Evolutionary conservation across 495 filamentous ascomycete species (phyloP), one percentile per base, ranked within the genome.

Genomic region (Neurospora sp.): DNA sequence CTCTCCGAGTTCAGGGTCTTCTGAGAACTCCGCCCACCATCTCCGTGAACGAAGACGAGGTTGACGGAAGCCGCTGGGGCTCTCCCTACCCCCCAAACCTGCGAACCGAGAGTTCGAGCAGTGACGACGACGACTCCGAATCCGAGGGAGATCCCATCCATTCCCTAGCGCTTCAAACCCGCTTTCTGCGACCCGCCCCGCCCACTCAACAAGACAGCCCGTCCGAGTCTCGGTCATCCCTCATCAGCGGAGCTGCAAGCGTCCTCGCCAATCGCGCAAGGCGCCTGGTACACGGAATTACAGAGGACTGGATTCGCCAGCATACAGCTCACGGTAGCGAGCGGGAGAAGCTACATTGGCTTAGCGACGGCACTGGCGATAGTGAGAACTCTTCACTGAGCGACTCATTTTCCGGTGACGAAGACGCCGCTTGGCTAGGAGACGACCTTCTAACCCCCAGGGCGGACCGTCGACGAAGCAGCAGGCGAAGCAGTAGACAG

Each of bases 271-370:
- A 87, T 75, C 85, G 86, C 54, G 87, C 86, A 39, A 79, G 87
- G 76, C 84, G 85, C 39, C 78, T 86, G 75, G 80, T 87, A 44
- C 81, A 87, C 78, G 90, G 91, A 60, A 89, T 93, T 72, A 93
- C 91, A 1, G 88, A 93, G 77, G 91, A 92, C 83, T 93, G 91
- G 91, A 91, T 93, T 74, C 89, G 91, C 46, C 90, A 91, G 75
- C 91, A 92, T 75, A 89, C 91, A 8, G 87, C 88, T 11, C 86
- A 87, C 75, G 88, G 89, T 75, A 84, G 84, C 54, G 82, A 87
- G 49, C 87, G 88, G 71, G 91, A 93, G 79, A 86, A 87, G 71
- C 87, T 87, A 46, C 89, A 91, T 79, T 93, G 91, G 91, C 81
- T 92, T 60, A 93, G 91, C 77, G 91, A 93, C 90, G 90, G 91